Conservation (phyloP, 2,329 filamentous ascomycete species). For the Chaetomium sp. region DNA sequence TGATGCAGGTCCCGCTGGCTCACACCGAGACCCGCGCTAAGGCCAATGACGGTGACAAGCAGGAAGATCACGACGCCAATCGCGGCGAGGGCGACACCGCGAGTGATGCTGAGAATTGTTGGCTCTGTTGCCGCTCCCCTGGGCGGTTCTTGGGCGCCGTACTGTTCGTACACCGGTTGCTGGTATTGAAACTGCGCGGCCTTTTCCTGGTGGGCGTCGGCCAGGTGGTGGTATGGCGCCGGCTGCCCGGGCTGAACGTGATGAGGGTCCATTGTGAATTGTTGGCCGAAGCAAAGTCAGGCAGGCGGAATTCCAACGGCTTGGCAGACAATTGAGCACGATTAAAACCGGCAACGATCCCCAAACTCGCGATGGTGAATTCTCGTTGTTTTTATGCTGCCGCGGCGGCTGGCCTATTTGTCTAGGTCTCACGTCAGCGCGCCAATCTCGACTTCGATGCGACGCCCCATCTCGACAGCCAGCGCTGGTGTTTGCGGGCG, state of each 20-base stretch:
- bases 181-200: conserved; percentile 1
- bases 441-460: neutral
- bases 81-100: conserved; percentile 17
- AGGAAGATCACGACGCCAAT: conserved; percentile 19
- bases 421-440: neutral
- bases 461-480: neutral
- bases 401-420: too few relatives aligned
- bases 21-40: conserved; percentile 26
- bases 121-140: neutral
- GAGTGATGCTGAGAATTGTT: conserved; percentile 17
- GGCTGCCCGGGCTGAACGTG: neutral
- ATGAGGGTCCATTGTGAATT: neutral
- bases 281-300: neutral
- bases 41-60: conserved; percentile 24
- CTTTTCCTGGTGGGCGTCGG: neutral
- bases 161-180: conserved; percentile 2
- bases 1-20: conserved; percentile 24
- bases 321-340: too few relatives aligned
- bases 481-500: neutral
- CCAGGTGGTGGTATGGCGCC: neutral
- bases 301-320: too few relatives aligned
- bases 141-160: neutral
- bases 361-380: too few relatives aligned
- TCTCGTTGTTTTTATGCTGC: too few relatives aligned
- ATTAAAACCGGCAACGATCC: too few relatives aligned